Evolutionary conservation across 495 filamentous ascomycete species (phyloP), one percentile per base, ranked within the genome.

Genomic region (Penicillium manginii): DNA sequence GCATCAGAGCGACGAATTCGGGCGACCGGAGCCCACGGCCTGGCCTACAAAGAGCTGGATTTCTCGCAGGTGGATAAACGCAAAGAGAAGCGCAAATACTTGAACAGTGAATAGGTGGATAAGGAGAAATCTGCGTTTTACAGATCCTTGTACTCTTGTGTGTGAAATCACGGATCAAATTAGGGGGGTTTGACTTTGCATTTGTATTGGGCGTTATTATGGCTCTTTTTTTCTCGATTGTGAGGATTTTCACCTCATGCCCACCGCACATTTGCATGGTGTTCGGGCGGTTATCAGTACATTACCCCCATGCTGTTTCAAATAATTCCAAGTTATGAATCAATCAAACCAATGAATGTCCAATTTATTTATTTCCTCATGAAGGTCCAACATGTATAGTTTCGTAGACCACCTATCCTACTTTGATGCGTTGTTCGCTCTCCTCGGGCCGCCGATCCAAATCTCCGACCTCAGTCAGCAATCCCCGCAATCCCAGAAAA

Each of bases 11-110:
- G 76, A 53, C 65, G 77, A 23, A 70, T 78, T 14, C 62, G 77
- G 22, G 45, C 68, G 19, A 78, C 77, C 3, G 76, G 76, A 2
- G 76, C 68, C 11, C 74, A 71, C 46, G 77, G 77, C 0, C 53
- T 78, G 52, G 76, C 77, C 3, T 75, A 77, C 43, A 77, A 77
- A 52, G 73, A 75, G 0, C 50, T 78, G 37, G 63, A 78, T 43
- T 71, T 75, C 31, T 65, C 65, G 0, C 64, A 66, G 0, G 57
- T 65, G n/a, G 65, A 65, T 48, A 59, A 54, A 31, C 57, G 63
- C 12, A 70, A 63, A 31, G 54, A 59, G 42, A 50, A 61, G 11
- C 45, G 45, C n/a, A 71, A 63, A 29, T 54, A 45, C 21, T 47
- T 35, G n/a, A 37, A 23, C 51, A 50, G 15, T 29, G 26, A 19